Evolutionary conservation across 2,329 filamentous ascomycete genomes (phyloP).

Genomic region (Phialophora expanda): DNA sequence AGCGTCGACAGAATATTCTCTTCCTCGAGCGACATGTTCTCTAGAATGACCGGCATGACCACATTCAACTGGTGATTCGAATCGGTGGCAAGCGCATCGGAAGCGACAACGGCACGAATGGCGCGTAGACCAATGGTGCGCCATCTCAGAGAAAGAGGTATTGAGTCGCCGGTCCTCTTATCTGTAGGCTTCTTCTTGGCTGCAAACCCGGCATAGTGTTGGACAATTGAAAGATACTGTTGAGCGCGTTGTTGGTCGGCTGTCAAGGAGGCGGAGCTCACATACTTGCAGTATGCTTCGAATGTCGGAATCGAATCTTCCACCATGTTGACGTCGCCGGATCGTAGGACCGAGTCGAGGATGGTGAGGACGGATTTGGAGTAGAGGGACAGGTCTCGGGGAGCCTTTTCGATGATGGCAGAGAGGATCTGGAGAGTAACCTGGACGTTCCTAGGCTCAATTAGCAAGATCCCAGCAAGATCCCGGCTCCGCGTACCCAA

Average conservation of each 20-base stretch:
- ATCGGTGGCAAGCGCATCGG: constrained; percentile 77
- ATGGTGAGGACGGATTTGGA: constrained; percentile 83
- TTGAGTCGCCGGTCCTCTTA: constrained; percentile 50
- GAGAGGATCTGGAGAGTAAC: constrained; percentile 92
- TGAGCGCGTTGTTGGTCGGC: constrained; percentile 82
- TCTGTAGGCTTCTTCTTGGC: constrained; percentile 60
- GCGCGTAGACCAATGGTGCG: constrained; percentile 75
- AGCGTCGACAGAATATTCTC: constrained; percentile 72
- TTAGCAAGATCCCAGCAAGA: constrained; percentile 21
- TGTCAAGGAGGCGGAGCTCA: constrained; percentile 82
- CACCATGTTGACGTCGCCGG: constrained; percentile 87
- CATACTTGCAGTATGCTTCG: constrained; percentile 83
- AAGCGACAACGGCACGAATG: constrained; percentile 78
- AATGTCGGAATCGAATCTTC: constrained; percentile 88
- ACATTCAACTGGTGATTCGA: constrained; percentile 76
- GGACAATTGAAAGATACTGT: constrained; percentile 82
- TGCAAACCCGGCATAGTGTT: constrained; percentile 78
- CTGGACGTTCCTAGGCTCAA: constrained; percentile 74
- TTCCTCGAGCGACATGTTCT: constrained; percentile 80
- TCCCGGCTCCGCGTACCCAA: constrained; percentile 68
- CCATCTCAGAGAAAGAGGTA: constrained; percentile 79
- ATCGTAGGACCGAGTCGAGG: constrained; percentile 79
- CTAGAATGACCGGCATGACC: constrained; percentile 81
- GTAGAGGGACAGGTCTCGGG: constrained; percentile 87
- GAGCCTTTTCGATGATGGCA: constrained; percentile 89